A percentile compares a stretch with the other conserved stretches of the same genome.
These are phyloP conservation scores for Papiliotrema nemorosa DNA, from an alignment of 1,284 basidiomycete species.

Conservation along the genomic window DNA sequence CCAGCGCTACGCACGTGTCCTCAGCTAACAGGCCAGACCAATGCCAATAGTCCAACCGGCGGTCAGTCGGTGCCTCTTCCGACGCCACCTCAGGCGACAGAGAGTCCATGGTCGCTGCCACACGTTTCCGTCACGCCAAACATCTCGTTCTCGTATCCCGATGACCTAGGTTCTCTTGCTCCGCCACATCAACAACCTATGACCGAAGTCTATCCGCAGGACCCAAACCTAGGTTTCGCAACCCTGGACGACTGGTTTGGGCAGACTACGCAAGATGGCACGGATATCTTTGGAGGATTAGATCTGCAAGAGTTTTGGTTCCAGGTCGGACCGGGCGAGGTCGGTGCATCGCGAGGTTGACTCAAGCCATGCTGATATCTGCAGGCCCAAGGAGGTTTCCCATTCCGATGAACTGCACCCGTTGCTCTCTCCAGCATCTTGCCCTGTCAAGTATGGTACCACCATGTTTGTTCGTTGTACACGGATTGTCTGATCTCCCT, in stretches of 20 bases:
- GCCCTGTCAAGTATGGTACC: too few species aligned
- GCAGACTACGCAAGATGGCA: slow-evolving; percentile 7
- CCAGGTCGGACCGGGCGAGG: slow-evolving; percentile 40
- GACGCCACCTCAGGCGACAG: background rate
- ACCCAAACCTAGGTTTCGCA: slow-evolving; percentile 32
- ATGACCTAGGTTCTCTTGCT: slow-evolving; percentile 8
- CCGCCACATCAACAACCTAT: slow-evolving; percentile 36
- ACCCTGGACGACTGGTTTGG: slow-evolving; percentile 44
- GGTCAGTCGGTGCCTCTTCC: slow-evolving; percentile 27
- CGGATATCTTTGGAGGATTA: slow-evolving; percentile 21
- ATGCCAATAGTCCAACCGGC: slow-evolving; percentile 29
- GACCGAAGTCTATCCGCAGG: slow-evolving; percentile 12
- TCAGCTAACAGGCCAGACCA: slow-evolving; percentile 15
- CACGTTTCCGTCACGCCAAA: background rate
- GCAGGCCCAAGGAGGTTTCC: slow-evolving; percentile 41
- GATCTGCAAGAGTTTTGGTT: slow-evolving; percentile 40
- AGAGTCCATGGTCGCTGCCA: background rate
- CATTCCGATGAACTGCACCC: slow-evolving; percentile 32
- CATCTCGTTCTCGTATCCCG: slow-evolving; percentile 20
- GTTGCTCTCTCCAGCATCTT: too few species aligned
- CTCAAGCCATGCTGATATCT: too few species aligned
- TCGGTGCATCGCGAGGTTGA: slow-evolving; percentile 8
- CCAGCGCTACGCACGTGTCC: background rate
- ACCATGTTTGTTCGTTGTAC: slow-evolving; percentile 8
- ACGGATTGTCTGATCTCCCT: slow-evolving; percentile 9